A percentile compares a stretch with the other conserved stretches of the same genome.
Evolutionary conservation across 2,329 filamentous ascomycete genomes (phyloP).

Genomic region (Fusarium sp.): DNA sequence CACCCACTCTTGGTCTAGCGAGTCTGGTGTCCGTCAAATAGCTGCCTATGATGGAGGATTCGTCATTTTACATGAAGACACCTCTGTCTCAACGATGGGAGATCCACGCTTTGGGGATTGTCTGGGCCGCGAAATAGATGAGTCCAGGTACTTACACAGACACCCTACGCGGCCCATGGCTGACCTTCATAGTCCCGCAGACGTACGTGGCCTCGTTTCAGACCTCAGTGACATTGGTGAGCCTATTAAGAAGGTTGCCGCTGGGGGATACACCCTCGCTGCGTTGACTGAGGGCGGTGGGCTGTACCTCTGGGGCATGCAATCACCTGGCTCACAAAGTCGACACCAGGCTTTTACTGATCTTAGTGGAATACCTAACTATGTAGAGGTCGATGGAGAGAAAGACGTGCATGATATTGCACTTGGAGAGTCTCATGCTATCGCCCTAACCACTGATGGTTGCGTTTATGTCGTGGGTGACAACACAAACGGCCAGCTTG

Average conservation of each 20-base stretch:
- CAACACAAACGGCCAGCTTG: slow-evolving; percentile 71
- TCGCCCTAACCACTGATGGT: slow-evolving; percentile 63
- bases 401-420: slow-evolving; percentile 68
- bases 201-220: slow-evolving; percentile 58
- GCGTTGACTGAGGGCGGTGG: slow-evolving; percentile 69
- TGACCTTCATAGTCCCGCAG: slow-evolving; percentile 56
- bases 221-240: slow-evolving; percentile 65
- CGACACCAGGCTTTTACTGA: slow-evolving; percentile 49
- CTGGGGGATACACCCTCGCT: slow-evolving; percentile 68
- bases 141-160: slow-evolving; percentile 47
- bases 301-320: slow-evolving; percentile 71
- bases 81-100: slow-evolving; percentile 65
- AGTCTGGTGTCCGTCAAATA: slow-evolving; percentile 52
- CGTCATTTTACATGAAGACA: slow-evolving; percentile 56
- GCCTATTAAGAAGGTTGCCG: slow-evolving; percentile 64
- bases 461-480: slow-evolving; percentile 67
- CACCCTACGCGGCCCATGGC: neutral
- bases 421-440: slow-evolving; percentile 69
- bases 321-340: slow-evolving; percentile 39
- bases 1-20: slow-evolving; percentile 38
- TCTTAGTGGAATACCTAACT: slow-evolving; percentile 53
- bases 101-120: slow-evolving; percentile 69
- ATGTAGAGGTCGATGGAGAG: slow-evolving; percentile 59
- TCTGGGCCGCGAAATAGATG: slow-evolving; percentile 63
- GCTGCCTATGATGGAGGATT: slow-evolving; percentile 64